phyloP scores from a whole-genome alignment of 2,329 filamentous ascomycete species.

The Fusarium bulbicola region DNA sequence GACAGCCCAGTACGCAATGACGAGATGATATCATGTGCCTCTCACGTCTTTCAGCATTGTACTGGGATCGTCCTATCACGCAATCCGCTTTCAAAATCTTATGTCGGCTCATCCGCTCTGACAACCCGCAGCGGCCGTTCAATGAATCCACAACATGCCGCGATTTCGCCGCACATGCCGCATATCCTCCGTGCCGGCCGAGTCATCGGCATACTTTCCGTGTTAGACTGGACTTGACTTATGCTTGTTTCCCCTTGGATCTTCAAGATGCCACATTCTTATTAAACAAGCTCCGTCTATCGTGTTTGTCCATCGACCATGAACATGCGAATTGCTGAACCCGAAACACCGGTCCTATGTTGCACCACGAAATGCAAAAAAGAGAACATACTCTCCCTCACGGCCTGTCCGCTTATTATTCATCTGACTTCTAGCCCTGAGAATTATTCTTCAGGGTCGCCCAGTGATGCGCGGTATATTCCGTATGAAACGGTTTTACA shows the following conservation, averaged over 20 bases:
- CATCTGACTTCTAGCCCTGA: slow-evolving; percentile 3
- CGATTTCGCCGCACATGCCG: slow-evolving; percentile 41
- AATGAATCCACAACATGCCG: slow-evolving; percentile 31
- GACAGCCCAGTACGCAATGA: slow-evolving; percentile 8
- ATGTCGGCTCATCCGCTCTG: slow-evolving; percentile 30
- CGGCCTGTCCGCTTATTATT: slow-evolving; percentile 17
- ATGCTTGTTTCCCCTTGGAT: slow-evolving; percentile 12
- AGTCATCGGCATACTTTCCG: slow-evolving; percentile 28
- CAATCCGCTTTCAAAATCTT: slow-evolving; percentile 33
- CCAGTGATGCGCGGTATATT: slow-evolving; percentile 11
- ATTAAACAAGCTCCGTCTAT: slow-evolving; percentile 30
- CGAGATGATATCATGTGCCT: slow-evolving; percentile 12
- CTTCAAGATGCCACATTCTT: slow-evolving; percentile 1
- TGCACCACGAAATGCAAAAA: slow-evolving; percentile 12
- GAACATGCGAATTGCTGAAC: slow-evolving; percentile 20
- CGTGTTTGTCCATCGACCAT: slow-evolving; percentile 11
- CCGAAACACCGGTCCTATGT: background rate
- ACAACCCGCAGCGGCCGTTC: slow-evolving; percentile 21
- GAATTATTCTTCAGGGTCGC: background rate
- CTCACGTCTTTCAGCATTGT: slow-evolving; percentile 21
- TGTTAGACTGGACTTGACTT: slow-evolving; percentile 28
- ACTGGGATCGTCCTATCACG: slow-evolving; percentile 37
- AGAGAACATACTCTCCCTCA: background rate
- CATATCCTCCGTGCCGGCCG: slow-evolving; percentile 32
- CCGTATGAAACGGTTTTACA: slow-evolving; percentile 32